These are phyloP conservation scores for Helichrysum umbraculigerum DNA, from an alignment of 129 eudicot species.

Conservation along the genomic window DNA sequence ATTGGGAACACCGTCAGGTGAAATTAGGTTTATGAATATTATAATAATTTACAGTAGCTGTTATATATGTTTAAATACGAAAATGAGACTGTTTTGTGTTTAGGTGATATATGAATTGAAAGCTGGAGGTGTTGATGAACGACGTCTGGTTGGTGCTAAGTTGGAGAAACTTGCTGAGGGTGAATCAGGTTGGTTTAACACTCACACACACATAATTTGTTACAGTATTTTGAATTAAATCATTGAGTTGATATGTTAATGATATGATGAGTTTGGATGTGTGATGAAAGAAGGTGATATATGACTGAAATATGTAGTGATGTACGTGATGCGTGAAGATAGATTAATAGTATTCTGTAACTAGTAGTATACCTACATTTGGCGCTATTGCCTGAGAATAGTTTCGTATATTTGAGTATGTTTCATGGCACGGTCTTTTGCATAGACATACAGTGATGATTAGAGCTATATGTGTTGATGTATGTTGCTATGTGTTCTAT, in stretches of 20 bases:
- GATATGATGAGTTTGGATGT: neutral
- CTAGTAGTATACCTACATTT: neutral
- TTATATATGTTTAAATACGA: neutral
- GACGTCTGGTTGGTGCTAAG: constrained; percentile 96
- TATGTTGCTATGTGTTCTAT: constrained; percentile 2
- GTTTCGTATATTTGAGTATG: neutral
- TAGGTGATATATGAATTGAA: constrained; percentile 95
- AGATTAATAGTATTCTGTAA: neutral
- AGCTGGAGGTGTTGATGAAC: constrained; percentile 95
- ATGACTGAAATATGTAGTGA: constrained; percentile 9
- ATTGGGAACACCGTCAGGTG: constrained; percentile 99
- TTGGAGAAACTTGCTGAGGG: constrained; percentile 99
- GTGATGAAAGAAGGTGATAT: constrained; percentile 13
- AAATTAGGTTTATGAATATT: neutral
- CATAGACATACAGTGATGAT: neutral
- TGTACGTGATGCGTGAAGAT: constrained; percentile 5
- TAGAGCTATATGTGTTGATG: neutral
- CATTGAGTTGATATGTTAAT: constrained; percentile 13
- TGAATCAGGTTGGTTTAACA: constrained; percentile 62
- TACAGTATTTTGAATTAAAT: neutral
- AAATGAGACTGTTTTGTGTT: constrained; percentile 2
- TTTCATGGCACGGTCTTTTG: neutral
- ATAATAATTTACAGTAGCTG: neutral
- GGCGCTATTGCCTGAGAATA: constrained; percentile 5
- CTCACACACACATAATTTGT: neutral